Evolutionary conservation across 345 rosid genomes (phyloP).

Genomic region (Lagerstroemia speciosa): DNA sequence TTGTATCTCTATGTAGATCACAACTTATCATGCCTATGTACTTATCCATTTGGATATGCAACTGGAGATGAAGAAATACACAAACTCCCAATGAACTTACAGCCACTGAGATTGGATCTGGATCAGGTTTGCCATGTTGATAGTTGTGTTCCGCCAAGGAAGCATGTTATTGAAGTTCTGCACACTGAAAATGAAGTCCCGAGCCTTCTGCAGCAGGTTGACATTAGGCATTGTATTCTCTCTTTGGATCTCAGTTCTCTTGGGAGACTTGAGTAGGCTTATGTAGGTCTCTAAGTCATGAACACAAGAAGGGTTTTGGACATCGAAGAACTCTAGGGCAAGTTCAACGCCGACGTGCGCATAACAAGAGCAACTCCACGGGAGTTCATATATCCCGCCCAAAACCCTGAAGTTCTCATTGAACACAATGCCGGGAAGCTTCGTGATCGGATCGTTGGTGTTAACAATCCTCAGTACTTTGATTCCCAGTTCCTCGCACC

Average conservation of each 20-base stretch:
- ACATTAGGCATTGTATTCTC: background rate
- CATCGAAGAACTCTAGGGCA: constrained; percentile 52
- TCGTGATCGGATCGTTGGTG: constrained; percentile 72
- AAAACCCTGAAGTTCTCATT: constrained; percentile 66
- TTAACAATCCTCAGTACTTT: constrained; percentile 70
- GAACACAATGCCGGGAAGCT: constrained; percentile 69
- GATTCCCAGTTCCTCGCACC: constrained; percentile 77
- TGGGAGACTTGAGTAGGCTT: constrained; percentile 23
- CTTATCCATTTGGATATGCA: too few relatives aligned
- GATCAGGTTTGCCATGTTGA: constrained; percentile 32
- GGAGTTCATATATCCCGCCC: constrained; percentile 54
- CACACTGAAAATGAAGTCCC: constrained; percentile 24
- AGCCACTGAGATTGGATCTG: constrained; percentile 21
- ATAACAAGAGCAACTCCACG: constrained; percentile 79
- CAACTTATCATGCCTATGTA: too few relatives aligned
- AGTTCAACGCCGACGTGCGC: constrained; percentile 80
- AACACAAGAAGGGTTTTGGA: constrained; percentile 65
- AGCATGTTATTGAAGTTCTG: constrained; percentile 17
- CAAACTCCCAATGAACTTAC: background rate
- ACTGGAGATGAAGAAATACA: too few relatives aligned
- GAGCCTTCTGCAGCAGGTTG: constrained; percentile 28
- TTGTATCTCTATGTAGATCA: background rate
- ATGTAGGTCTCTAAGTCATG: constrained; percentile 73
- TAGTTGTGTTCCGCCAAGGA: constrained; percentile 28
- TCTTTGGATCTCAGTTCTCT: constrained; percentile 14